These are phyloP conservation scores for Dendrocalamus latiflorus DNA, from an alignment of 202 grass and related monocot species.

Conservation along the genomic window DNA sequence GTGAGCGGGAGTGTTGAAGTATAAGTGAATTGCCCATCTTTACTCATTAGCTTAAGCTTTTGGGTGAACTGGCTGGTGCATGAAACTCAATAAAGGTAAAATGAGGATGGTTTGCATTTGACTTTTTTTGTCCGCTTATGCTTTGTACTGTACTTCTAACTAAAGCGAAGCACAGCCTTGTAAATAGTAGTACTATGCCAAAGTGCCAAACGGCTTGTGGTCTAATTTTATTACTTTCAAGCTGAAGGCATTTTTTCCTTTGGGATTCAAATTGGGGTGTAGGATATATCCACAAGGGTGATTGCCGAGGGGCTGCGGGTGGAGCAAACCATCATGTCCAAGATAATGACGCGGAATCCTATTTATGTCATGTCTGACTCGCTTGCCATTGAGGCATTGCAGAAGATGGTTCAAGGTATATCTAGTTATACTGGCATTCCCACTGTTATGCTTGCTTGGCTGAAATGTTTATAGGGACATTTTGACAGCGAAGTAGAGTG, in stretches of 20 bases:
- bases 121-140: background rate
- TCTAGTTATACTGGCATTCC: too few species aligned
- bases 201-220: background rate
- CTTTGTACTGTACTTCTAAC: background rate
- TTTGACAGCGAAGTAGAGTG: background rate
- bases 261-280: constrained; percentile 14
- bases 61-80: too few species aligned
- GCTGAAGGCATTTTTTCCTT: background rate
- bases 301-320: constrained; percentile 80
- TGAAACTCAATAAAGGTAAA: too few species aligned
- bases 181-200: background rate
- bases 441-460: background rate
- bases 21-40: too few species aligned
- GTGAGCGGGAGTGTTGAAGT: too few species aligned
- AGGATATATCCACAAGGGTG: constrained; percentile 92
- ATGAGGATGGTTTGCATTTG: background rate
- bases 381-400: constrained; percentile 85
- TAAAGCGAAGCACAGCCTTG: background rate
- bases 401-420: constrained; percentile 98
- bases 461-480: background rate
- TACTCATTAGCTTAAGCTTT: too few species aligned
- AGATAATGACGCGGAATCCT: constrained; percentile 94
- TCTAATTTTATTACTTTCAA: constrained; percentile 17
- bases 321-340: constrained; percentile 83
- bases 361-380: constrained; percentile 72